Evolutionary conservation across 192 early-diverging fungal species (phyloP).

Genomic region (Backusella liffmaniae): DNA sequence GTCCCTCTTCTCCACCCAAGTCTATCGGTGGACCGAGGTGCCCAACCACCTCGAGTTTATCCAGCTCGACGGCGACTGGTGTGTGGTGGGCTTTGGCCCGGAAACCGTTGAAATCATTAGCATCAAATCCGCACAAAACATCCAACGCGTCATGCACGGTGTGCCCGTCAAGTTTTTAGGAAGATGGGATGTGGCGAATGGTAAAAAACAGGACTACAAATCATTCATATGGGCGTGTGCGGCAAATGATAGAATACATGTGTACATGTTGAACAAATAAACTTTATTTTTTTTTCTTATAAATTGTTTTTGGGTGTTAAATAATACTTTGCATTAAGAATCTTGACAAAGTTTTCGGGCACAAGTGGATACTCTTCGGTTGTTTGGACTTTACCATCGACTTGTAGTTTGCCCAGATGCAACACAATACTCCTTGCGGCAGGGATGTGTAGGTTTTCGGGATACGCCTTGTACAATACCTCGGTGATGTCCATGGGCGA

Average conservation of each 20-base stretch:
- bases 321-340: neutral
- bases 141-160: slow-evolving; percentile 23
- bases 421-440: slow-evolving; percentile 51
- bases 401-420: slow-evolving; percentile 55
- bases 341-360: neutral
- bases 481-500: slow-evolving; percentile 51
- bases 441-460: slow-evolving; percentile 43
- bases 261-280: slow-evolving; percentile 29
- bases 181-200: slow-evolving; percentile 1
- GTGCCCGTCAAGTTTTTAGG: slow-evolving; percentile 28
- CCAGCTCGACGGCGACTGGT: slow-evolving; percentile 13
- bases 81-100: slow-evolving; percentile 27
- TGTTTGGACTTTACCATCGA: slow-evolving; percentile 40
- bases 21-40: slow-evolving; percentile 21
- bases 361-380: neutral
- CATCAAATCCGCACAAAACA: slow-evolving; percentile 15
- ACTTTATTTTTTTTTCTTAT: neutral
- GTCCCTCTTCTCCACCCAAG: slow-evolving; percentile 27
- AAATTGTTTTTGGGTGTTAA: neutral
- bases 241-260: slow-evolving; percentile 21
- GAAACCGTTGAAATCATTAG: slow-evolving; percentile 28
- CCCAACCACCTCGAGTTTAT: slow-evolving; percentile 34
- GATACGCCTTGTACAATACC: slow-evolving; percentile 56
- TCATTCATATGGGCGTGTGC: slow-evolving; percentile 29
- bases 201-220: slow-evolving; percentile 1